Evolutionary conservation across 2,329 filamentous ascomycete genomes (phyloP).

Genomic region (Xylariaceae sp.): DNA sequence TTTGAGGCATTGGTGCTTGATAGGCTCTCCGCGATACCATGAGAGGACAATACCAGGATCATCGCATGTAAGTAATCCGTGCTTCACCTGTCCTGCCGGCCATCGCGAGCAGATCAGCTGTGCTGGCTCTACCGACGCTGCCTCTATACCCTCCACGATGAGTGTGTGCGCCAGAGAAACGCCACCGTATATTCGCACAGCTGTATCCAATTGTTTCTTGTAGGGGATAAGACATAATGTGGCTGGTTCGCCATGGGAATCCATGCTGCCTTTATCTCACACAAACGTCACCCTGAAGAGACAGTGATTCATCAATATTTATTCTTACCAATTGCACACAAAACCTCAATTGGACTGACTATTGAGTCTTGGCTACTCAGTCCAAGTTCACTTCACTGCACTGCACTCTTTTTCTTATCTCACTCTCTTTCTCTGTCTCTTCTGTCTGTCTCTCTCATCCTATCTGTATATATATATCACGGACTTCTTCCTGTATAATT

Average conservation of each 20-base stretch:
- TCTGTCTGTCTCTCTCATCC: neutral
- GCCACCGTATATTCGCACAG: conserved; percentile 8
- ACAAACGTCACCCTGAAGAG: conserved; percentile 6
- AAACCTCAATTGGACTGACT: neutral
- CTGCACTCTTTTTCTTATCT: neutral
- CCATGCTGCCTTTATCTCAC: neutral
- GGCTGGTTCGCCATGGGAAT: neutral
- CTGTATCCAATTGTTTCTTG: neutral
- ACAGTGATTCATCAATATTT: neutral
- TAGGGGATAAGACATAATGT: neutral
- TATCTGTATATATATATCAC: conserved; percentile 8
- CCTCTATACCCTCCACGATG: conserved; percentile 2
- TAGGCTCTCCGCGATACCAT: conserved; percentile 6
- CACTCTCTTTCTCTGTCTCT: neutral
- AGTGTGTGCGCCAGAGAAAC: conserved; percentile 11
- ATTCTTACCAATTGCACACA: neutral
- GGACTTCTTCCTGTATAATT: neutral
- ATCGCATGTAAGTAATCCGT: conserved; percentile 18
- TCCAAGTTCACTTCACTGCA: neutral
- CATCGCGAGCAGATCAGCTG: neutral
- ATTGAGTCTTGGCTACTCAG: neutral
- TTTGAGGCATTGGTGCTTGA: neutral
- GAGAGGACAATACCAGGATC: conserved; percentile 9
- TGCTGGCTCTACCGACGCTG: neutral
- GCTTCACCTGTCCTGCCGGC: neutral